Conservation (phyloP, 257 asterid species). For the Capsicum pubescens region DNA sequence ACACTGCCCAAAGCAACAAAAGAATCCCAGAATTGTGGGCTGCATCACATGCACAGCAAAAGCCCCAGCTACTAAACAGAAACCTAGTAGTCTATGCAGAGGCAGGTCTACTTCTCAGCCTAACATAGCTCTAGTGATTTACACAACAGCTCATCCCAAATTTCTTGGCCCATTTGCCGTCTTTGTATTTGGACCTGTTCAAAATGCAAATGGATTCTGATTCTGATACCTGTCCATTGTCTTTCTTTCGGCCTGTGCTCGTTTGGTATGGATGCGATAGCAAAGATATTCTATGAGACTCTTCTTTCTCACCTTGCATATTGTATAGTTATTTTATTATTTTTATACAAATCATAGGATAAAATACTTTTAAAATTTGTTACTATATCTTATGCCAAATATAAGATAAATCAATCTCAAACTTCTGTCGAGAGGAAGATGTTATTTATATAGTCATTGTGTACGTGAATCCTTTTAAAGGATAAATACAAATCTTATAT, state of each 20-base stretch:
- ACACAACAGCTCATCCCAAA: background rate
- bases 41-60: constrained; percentile 4
- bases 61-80: background rate
- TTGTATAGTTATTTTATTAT: too few relatives aligned
- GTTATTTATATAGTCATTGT: too few relatives aligned
- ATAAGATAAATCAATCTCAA: too few relatives aligned
- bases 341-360: too few relatives aligned
- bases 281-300: too few relatives aligned
- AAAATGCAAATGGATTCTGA: background rate
- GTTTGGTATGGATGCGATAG: too few relatives aligned
- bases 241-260: background rate
- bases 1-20: constrained; percentile 2
- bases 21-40: constrained; percentile 2
- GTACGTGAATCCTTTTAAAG: too few relatives aligned
- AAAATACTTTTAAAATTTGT: too few relatives aligned
- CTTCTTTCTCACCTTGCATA: too few relatives aligned
- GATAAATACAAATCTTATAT: too few relatives aligned
- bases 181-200: background rate
- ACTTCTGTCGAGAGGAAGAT: too few relatives aligned
- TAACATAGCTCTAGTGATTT: background rate
- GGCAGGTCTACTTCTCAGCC: background rate
- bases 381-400: too few relatives aligned
- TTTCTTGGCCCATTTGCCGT: background rate
- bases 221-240: background rate
- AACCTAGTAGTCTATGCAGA: background rate